A percentile compares a stretch with the other conserved stretches of the same genome.
Conservation (phyloP, 179 eudicot genomes). For the Carnegiea gigantea region DNA sequence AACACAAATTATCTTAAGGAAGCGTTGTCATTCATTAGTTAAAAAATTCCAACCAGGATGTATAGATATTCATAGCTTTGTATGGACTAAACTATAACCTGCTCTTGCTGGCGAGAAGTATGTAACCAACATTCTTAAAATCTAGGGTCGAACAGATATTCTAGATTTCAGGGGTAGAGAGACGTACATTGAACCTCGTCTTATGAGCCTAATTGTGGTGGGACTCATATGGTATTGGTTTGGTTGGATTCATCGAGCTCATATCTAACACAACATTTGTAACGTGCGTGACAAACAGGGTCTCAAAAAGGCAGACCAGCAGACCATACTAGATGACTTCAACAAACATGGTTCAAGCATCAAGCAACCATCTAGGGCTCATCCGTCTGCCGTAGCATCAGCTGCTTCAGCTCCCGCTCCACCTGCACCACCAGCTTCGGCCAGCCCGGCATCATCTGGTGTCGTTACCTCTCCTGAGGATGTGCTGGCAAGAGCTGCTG, state of each 20-base stretch:
- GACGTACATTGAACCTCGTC: background rate
- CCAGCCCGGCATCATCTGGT: conserved; percentile 37
- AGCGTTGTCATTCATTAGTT: too few species aligned
- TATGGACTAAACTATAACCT: too few species aligned
- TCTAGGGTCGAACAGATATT: too few species aligned
- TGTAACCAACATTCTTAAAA: too few species aligned
- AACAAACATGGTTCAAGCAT: conserved; percentile 80
- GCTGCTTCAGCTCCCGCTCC: conserved; percentile 34
- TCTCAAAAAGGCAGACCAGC: conserved; percentile 83
- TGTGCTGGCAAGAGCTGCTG: conserved; percentile 92
- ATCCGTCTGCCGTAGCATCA: conserved; percentile 18
- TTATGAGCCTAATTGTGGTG: background rate
- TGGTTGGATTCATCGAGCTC: background rate
- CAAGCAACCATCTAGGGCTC: conserved; percentile 47
- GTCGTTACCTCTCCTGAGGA: conserved; percentile 73
- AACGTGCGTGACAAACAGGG: conserved; percentile 51
- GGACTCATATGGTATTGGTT: background rate
- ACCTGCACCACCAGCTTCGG: conserved; percentile 30
- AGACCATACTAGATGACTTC: conserved; percentile 84
- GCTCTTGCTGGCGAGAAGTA: too few species aligned
- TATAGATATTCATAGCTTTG: too few species aligned
- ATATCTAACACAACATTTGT: background rate
- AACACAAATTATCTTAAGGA: too few species aligned
- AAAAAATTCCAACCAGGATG: too few species aligned
- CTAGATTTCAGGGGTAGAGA: background rate